Evolutionary conservation across 2,329 filamentous ascomycete species (phyloP), one percentile per base, ranked within the genome.

Genomic region (Monosporascus sp.): DNA sequence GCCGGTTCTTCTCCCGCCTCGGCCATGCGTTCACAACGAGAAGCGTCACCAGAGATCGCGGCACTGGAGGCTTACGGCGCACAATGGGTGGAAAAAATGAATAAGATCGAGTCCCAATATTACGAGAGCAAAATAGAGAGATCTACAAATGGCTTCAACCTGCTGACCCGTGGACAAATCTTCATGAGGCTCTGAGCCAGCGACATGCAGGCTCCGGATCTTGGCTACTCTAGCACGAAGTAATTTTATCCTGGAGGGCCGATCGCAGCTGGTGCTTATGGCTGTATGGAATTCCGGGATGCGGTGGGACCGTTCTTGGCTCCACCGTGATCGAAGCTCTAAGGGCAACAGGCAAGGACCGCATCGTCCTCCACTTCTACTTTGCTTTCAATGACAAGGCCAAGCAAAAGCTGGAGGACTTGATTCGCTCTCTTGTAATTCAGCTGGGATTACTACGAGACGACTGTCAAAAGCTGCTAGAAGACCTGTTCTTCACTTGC

Each of bases 301-400:
- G 72, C 48, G 72, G 74, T 11, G 76, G 76, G 56, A 74, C 71
- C 0, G 61, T 75, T 50, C 62, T 75, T 0, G 69, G 66, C 53
- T 73, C 68, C 6, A 69, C 64, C 2, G 57, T 75, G 26, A 61
- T 74, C n/a, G 49, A 70, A 52, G 51, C 67, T 49, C 49, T 67
- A 8, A 48, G 59, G 26, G 16, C 3, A 16, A 48, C 34, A 2
- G 24, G 37, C 26, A 36, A 24, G 14, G 38, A 27, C 24, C 43
- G 26, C 22, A 48, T 43, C 7, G 31, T 61, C 7, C 36, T 64
- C 2, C 71, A 71, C 49, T 73, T 70, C 57, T 71, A 69, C 53
- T 73, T 73, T 47, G 66, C 68, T 50, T 76, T 76, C 59, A 73
- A 65, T 5, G 65, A 75, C 48, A 40, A 7, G 0, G 48, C 64